Conservation (phyloP, 2,329 filamentous ascomycete genomes). For the Zalaria obscura region DNA sequence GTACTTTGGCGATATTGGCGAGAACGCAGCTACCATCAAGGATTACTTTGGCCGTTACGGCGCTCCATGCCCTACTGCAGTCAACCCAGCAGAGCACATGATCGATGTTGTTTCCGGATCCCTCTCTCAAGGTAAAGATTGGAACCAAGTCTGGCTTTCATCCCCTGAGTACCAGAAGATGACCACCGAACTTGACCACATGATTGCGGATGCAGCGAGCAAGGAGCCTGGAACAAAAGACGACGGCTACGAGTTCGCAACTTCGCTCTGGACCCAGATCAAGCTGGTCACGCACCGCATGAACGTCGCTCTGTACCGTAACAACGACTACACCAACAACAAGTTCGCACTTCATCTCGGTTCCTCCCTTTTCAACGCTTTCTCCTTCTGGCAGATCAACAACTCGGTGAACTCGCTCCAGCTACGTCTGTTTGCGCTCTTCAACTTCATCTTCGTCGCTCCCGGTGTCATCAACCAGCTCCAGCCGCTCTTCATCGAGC, state of each 20-base stretch:
- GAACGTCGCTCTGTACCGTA: conserved; percentile 49
- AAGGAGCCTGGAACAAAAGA: conserved; percentile 21
- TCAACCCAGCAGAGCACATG: conserved; percentile 42
- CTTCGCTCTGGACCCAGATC: conserved; percentile 26
- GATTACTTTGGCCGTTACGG: conserved; percentile 41
- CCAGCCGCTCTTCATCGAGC: conserved; percentile 44
- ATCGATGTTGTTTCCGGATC: conserved; percentile 32
- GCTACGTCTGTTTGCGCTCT: conserved; percentile 17
- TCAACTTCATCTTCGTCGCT: conserved; percentile 21
- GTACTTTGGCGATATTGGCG: conserved; percentile 47
- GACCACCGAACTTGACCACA: conserved; percentile 25
- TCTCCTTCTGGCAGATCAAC: conserved; percentile 33
- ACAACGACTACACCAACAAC: conserved; percentile 52
- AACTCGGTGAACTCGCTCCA: conserved; percentile 22
- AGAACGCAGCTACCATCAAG: conserved; percentile 25
- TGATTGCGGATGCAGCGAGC: conserved; percentile 21
- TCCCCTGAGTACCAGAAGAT: conserved; percentile 21
- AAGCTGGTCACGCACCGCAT: conserved; percentile 29
- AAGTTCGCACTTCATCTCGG: conserved; percentile 44
- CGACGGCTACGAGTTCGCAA: conserved; percentile 31
- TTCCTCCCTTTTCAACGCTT: conserved; percentile 33
- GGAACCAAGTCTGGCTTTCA: conserved; percentile 30
- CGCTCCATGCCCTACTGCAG: conserved; percentile 34
- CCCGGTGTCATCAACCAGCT: conserved; percentile 40
- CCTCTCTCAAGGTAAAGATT: conserved; percentile 29